These are phyloP conservation scores for Euphrasia confusa DNA, from an alignment of 257 asterid genomes.

Conservation along the genomic window DNA sequence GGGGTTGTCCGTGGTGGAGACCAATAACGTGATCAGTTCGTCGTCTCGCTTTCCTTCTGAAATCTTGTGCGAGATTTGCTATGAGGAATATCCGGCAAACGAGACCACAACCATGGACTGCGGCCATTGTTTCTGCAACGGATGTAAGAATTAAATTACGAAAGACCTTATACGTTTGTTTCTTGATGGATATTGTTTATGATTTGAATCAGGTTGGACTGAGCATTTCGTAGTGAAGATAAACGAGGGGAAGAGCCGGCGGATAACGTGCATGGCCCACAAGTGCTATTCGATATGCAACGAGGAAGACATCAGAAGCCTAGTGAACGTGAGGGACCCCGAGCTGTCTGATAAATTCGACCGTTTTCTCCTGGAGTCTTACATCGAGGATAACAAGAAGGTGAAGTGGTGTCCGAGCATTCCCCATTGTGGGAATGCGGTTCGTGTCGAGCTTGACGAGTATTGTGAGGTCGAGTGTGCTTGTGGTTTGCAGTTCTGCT, in stretches of 20 bases:
- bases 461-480: conserved; percentile 51
- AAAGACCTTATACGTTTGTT: not conserved
- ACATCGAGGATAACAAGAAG: conserved; percentile 52
- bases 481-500: conserved; percentile 55
- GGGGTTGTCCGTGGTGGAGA: conserved; percentile 33
- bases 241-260: conserved; percentile 53
- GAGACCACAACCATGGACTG: conserved; percentile 51
- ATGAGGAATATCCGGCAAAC: conserved; percentile 32
- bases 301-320: conserved; percentile 40
- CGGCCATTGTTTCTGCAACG: conserved; percentile 61
- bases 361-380: conserved; percentile 52
- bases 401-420: conserved; percentile 68
- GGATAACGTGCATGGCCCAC: conserved; percentile 55
- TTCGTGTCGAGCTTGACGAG: conserved; percentile 39
- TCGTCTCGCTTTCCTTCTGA: conserved; percentile 18
- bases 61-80: conserved; percentile 45
- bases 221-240: conserved; percentile 48
- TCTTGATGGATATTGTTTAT: not conserved
- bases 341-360: conserved; percentile 45
- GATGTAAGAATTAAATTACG: conserved; percentile 36
- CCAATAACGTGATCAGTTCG: not conserved
- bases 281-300: conserved; percentile 56
- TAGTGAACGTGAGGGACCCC: conserved; percentile 40
- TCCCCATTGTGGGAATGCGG: conserved; percentile 60
- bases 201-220: conserved; percentile 47